Percentiles rank a stretch among this genome's conserved stretches.
Evolutionary conservation across 78 protist species (phyloP).

Genomic region (Emiliania huxleyi): DNA sequence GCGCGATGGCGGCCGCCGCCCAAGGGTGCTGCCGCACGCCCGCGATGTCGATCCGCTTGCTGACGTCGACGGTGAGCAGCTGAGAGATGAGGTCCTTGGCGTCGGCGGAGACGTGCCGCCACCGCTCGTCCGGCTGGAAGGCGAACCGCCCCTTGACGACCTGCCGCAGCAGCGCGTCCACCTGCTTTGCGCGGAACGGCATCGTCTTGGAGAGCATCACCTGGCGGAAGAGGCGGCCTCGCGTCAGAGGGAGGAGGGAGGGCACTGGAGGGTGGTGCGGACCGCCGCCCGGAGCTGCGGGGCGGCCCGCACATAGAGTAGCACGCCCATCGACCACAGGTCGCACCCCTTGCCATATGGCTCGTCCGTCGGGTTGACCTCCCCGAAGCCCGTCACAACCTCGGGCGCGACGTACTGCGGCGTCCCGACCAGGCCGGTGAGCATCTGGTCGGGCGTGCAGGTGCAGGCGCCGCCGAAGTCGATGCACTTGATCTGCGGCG

Average conservation of each 20-base stretch:
- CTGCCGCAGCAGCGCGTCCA: neutral
- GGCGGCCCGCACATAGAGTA: too few relatives aligned
- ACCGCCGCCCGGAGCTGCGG: too few relatives aligned
- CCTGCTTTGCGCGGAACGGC: conserved; percentile 19
- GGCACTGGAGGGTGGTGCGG: too few relatives aligned
- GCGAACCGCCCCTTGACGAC: neutral
- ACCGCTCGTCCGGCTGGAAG: neutral
- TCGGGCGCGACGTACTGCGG: conserved; percentile 30
- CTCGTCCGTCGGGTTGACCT: neutral
- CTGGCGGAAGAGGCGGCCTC: too few relatives aligned
- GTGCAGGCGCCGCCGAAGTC: neutral
- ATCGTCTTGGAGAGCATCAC: conserved; percentile 18
- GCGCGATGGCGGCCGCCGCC: neutral
- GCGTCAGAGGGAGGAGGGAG: too few relatives aligned
- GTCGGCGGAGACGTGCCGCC: neutral
- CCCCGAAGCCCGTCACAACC: conserved; percentile 16
- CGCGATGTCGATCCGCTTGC: neutral
- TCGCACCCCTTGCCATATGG: conserved; percentile 19
- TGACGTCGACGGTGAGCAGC: neutral
- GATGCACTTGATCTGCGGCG: neutral
- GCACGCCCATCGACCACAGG: neutral
- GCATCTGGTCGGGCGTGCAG: neutral
- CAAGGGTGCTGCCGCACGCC: neutral
- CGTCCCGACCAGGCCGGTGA: neutral
- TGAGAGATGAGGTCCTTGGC: neutral